These are phyloP conservation scores for Alternaria conjuncta DNA, from an alignment of 2,329 filamentous ascomycete genomes.

Conservation along the genomic window DNA sequence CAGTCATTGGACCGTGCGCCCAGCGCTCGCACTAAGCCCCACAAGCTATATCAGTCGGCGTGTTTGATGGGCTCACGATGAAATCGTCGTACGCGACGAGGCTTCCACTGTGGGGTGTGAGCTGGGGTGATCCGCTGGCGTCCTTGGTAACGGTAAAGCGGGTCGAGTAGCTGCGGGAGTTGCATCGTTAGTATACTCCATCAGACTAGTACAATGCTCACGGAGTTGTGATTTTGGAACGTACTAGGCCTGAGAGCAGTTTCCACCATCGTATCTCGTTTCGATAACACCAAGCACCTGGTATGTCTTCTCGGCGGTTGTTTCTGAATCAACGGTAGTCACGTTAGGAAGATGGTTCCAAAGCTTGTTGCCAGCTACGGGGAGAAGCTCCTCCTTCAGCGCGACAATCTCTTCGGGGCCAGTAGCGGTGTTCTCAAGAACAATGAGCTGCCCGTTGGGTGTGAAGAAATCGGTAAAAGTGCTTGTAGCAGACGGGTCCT, in stretches of 20 bases:
- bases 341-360: conserved; percentile 4
- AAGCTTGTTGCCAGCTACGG: conserved; percentile 3
- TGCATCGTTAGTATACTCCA: neutral
- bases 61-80: neutral
- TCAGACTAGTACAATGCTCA: neutral
- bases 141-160: conserved; percentile 5
- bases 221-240: neutral
- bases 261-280: conserved; percentile 3
- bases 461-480: conserved; percentile 11
- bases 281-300: conserved; percentile 9
- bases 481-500: conserved; percentile 1
- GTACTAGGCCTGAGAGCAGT: conserved; percentile 9
- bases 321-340: conserved; percentile 4
- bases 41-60: conserved; percentile 6
- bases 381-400: conserved; percentile 4
- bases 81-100: conserved; percentile 5
- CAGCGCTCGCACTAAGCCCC: neutral
- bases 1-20: neutral
- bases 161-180: conserved; percentile 2
- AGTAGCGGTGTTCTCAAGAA: neutral
- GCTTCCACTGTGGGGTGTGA: conserved; percentile 1
- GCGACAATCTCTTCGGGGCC: conserved; percentile 2
- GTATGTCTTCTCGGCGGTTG: neutral
- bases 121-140: neutral
- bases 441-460: neutral